These are phyloP conservation scores for Wickerhamomyces strasburgensis DNA, from an alignment of 805 yeast species.

Conservation along the genomic window DNA sequence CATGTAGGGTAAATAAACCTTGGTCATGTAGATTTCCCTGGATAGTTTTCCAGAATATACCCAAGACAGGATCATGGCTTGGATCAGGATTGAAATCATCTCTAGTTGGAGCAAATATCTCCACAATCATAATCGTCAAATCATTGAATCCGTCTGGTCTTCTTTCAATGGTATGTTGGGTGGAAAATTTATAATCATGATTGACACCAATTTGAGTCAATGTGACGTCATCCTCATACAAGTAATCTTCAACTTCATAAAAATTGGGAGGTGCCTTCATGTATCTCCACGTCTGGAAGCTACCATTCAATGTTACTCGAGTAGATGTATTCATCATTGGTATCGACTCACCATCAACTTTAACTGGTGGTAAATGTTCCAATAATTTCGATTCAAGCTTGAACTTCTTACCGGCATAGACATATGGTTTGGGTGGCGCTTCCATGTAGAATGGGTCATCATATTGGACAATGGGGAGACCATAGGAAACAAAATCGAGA, in stretches of 20 bases:
- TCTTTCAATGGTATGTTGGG: constrained; percentile 29
- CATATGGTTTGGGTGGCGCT: constrained; percentile 44
- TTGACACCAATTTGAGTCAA: constrained; percentile 50
- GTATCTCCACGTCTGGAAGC: constrained; percentile 40
- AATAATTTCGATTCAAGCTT: constrained; percentile 38
- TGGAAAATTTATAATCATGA: constrained; percentile 35
- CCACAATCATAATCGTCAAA: constrained; percentile 58
- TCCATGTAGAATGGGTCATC: constrained; percentile 60
- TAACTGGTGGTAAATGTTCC: constrained; percentile 27
- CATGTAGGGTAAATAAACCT: constrained; percentile 33
- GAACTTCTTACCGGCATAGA: constrained; percentile 65
- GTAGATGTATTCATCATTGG: neutral
- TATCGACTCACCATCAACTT: constrained; percentile 19
- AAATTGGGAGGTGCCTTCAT: constrained; percentile 41
- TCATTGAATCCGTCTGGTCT: constrained; percentile 39
- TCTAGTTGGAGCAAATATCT: constrained; percentile 60
- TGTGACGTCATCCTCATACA: constrained; percentile 6
- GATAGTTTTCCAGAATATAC: constrained; percentile 62
- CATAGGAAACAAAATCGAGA: constrained; percentile 41
- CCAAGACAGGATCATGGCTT: constrained; percentile 45
- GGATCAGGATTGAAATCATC: constrained; percentile 61
- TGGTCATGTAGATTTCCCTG: constrained; percentile 33
- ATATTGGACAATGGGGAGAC: constrained; percentile 49
- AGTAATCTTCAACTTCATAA: constrained; percentile 27
- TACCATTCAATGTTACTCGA: neutral